Evolutionary conservation across 805 yeast species (phyloP), one percentile per base, ranked within the genome.

Genomic region (Zygosaccharomyces bisporus): DNA sequence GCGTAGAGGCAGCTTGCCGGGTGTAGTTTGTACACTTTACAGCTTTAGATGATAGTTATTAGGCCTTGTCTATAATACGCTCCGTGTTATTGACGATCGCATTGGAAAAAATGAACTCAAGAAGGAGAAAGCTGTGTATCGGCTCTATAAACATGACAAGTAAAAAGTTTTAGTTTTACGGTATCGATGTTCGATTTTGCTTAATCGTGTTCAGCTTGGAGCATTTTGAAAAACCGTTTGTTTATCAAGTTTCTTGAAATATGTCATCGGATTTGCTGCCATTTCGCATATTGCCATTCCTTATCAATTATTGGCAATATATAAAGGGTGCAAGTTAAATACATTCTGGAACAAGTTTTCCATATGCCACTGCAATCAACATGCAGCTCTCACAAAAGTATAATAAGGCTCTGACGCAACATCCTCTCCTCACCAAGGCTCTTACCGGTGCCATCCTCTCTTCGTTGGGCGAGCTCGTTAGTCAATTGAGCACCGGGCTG

Each of bases 361-460:
- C 13, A 13, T n/a, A 12, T 13, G n/a, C 31, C 16, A 6, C 16
- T 7, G 31, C 16, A 27, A 27, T 14, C 10, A 27, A 27, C 14
- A 37, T 37, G 40, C 23, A 37, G 24, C 18, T 37, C 17, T 13
- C 33, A 12, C 40, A 23, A 10, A 32, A 32, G 4, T 55, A 55
- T 38, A 52, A 55, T 38, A 39, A 19, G 6, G 41, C 49, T 17
- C 45, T 55, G 14, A 21, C 36, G 17, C 37, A 39, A 27, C 39
- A 43, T 32, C 57, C 59, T 6, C 27, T 55, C 30, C 24, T 50
- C 31, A 49, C 51, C 29, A 55, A 55, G 32, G 34, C 41, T 1
- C 37, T 45, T 14, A 55, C 59, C 4, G 59, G 59, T 10, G 55
- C 59, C 6, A 35, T 49, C 4, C 46, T 55, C 14, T 45, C 53